phyloP scores from a whole-genome alignment of 768 basidiomycete species.

The Rhodocollybia butyracea region DNA sequence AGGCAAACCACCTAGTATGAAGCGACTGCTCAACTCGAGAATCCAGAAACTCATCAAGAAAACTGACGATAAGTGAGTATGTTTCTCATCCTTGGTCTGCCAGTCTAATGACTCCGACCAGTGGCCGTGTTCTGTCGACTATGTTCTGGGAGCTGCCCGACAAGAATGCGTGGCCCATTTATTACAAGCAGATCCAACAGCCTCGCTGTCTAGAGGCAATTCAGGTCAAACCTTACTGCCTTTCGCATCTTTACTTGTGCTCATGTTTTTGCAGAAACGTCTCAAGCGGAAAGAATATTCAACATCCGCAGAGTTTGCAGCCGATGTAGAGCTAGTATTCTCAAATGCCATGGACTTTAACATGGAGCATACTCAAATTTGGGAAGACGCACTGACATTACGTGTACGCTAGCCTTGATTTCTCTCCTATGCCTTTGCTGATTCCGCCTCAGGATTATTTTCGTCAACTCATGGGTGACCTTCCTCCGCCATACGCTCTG shows the following conservation, averaged over 20 bases:
- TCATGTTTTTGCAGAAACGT: slow-evolving; percentile 53
- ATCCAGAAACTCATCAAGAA: slow-evolving; percentile 73
- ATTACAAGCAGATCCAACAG: slow-evolving; percentile 76
- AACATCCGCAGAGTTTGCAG: slow-evolving; percentile 66
- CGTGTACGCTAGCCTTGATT: slow-evolving; percentile 41
- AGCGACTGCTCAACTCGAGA: slow-evolving; percentile 60
- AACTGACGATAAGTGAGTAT: slow-evolving; percentile 62
- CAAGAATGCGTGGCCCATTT: slow-evolving; percentile 73
- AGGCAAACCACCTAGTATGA: slow-evolving; percentile 55
- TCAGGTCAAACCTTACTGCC: slow-evolving; percentile 48
- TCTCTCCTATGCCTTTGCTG: background rate
- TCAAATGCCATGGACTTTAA: slow-evolving; percentile 89
- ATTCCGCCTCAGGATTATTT: slow-evolving; percentile 57
- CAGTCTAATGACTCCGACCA: slow-evolving; percentile 22
- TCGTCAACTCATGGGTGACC: slow-evolving; percentile 71
- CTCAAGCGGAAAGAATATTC: slow-evolving; percentile 79
- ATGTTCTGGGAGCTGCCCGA: slow-evolving; percentile 86
- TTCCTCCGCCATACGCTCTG: slow-evolving; percentile 65
- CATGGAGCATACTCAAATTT: slow-evolving; percentile 77
- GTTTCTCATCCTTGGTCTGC: background rate
- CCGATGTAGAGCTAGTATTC: slow-evolving; percentile 88
- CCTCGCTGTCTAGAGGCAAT: slow-evolving; percentile 79
- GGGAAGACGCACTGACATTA: slow-evolving; percentile 71
- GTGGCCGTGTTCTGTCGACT: slow-evolving; percentile 62
- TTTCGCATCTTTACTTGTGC: background rate